These are phyloP conservation scores for Phytophthora fragariae DNA, from an alignment of 352 stramenopile species.

Conservation along the genomic window DNA sequence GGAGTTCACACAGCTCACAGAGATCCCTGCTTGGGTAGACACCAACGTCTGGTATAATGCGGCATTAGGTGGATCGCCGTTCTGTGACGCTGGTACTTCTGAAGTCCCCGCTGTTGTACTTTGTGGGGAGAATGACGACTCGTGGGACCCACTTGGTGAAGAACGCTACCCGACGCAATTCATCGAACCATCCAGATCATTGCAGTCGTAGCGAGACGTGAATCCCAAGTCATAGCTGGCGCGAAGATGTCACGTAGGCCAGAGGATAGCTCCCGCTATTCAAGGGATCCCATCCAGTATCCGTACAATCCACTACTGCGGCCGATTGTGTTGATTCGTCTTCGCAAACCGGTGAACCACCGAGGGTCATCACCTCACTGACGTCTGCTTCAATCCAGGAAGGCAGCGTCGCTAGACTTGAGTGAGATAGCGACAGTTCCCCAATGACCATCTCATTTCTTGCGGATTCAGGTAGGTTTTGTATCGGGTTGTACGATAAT, in stretches of 20 bases:
- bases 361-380: not conserved
- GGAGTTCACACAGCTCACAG: slow-evolving; percentile 34
- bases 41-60: slow-evolving; percentile 12
- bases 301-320: not conserved
- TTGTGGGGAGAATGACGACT: slow-evolving; percentile 3
- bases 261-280: not conserved
- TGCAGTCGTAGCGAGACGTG: slow-evolving; percentile 8
- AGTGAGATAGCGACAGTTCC: not conserved
- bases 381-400: too few relatives aligned
- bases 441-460: not conserved
- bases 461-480: not conserved
- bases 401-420: too few relatives aligned
- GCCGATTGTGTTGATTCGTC: not conserved
- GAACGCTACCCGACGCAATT: slow-evolving; percentile 30
- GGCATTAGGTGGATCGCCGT: slow-evolving; percentile 14
- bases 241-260: not conserved
- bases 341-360: not conserved
- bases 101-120: slow-evolving; percentile 5
- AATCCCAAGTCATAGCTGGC: not conserved
- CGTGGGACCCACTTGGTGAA: slow-evolving; percentile 31
- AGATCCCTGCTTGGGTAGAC: slow-evolving; percentile 42
- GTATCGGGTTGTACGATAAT: not conserved
- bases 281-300: not conserved
- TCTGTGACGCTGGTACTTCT: slow-evolving; percentile 6
- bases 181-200: slow-evolving; percentile 9